Percentiles rank a stretch among this genome's conserved stretches.
phyloP scores from a whole-genome alignment of 2,329 filamentous ascomycete genomes.

The Emergomyces orientalis region DNA sequence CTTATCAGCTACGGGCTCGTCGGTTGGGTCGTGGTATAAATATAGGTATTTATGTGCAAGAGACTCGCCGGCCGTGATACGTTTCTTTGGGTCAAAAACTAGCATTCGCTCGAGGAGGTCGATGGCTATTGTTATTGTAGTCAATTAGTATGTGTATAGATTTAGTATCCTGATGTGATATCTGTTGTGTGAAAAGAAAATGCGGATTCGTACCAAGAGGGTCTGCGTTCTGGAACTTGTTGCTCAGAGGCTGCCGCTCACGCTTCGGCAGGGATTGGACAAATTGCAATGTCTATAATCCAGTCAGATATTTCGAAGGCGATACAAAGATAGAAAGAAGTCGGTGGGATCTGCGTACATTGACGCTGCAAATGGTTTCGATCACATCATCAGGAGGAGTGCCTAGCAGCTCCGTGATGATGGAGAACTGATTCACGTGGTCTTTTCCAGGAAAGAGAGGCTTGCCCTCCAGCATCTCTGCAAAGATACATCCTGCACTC shows the following conservation, averaged over 20 bases:
- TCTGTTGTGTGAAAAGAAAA: neutral
- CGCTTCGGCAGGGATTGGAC: conserved; percentile 95
- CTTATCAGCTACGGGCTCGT: conserved; percentile 90
- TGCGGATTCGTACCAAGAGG: conserved; percentile 53
- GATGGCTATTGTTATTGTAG: conserved; percentile 51
- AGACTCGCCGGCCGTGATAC: conserved; percentile 76
- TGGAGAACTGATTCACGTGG: conserved; percentile 98
- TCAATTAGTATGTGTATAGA: conserved; percentile 1
- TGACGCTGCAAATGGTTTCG: conserved; percentile 96
- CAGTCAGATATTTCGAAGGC: neutral
- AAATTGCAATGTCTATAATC: conserved; percentile 73
- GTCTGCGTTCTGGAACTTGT: conserved; percentile 96
- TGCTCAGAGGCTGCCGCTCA: conserved; percentile 71
- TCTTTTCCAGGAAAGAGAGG: conserved; percentile 97
- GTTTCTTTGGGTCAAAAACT: conserved; percentile 95
- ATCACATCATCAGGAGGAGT: conserved; percentile 98
- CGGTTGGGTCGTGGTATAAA: conserved; percentile 93
- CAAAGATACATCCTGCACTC: conserved; percentile 45
- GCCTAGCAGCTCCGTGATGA: conserved; percentile 94
- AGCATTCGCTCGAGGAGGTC: conserved; percentile 94
- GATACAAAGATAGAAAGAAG: neutral
- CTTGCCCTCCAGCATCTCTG: conserved; percentile 60
- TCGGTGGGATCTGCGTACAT: conserved; percentile 49
- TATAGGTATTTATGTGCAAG: conserved; percentile 88
- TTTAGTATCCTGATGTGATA: conserved; percentile 9